Percentiles rank a stretch among this genome's conserved stretches.
Conservation (phyloP, 129 eudicot species). For the Escallonia herrerae region DNA sequence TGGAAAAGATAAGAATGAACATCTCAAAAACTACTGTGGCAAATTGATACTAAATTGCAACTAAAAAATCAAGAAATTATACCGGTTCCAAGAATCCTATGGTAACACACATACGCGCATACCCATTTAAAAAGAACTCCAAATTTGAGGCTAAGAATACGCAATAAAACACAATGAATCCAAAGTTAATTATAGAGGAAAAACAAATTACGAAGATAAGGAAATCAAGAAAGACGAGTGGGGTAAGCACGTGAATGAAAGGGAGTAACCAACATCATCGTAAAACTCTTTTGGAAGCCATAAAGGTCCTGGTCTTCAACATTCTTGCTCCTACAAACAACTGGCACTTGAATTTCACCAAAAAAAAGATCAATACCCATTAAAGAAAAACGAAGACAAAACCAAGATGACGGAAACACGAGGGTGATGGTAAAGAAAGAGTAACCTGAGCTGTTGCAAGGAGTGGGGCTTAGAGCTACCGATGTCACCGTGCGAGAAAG, state of each 20-base stretch:
- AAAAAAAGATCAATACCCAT: not conserved
- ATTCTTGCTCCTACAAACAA: conserved; percentile 51
- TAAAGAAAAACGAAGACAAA: not conserved
- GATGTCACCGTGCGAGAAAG: conserved; percentile 10
- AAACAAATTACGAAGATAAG: not conserved
- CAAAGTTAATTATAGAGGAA: not conserved
- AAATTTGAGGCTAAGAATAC: too few species aligned
- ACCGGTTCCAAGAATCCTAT: not conserved
- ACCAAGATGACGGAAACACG: not conserved
- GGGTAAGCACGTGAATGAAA: not conserved
- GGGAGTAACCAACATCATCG: conserved; percentile 57
- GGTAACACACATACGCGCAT: too few species aligned
- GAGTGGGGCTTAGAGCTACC: not conserved
- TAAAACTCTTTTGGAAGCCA: conserved; percentile 69
- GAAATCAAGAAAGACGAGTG: not conserved
- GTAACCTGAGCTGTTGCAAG: conserved; percentile 13
- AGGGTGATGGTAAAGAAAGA: not conserved
- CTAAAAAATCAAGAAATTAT: too few species aligned
- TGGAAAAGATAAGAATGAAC: too few species aligned
- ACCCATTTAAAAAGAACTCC: too few species aligned
- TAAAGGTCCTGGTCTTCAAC: conserved; percentile 55
- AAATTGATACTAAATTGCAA: too few species aligned
- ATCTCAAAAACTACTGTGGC: too few species aligned
- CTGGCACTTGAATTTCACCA: conserved; percentile 22
- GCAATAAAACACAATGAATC: not conserved